Percentiles rank a stretch among this genome's conserved stretches.
Conservation (phyloP, 2,329 filamentous ascomycete species). For the Aspergillus pseudoviridinutans region DNA sequence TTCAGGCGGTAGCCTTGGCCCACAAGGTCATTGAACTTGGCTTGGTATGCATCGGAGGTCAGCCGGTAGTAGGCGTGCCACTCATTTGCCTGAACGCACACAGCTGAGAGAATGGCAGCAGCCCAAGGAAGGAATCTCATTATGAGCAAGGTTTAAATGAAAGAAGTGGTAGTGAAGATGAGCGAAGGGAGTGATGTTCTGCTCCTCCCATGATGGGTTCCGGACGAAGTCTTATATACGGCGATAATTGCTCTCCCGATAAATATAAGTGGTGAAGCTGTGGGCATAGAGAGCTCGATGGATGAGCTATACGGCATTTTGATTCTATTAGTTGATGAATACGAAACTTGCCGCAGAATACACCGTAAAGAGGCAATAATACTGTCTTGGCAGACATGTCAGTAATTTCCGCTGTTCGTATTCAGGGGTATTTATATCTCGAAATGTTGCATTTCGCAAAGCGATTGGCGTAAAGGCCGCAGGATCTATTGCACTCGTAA, state of each 20-base stretch:
- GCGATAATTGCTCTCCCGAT: background rate
- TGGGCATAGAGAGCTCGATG: background rate
- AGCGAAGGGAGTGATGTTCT: background rate
- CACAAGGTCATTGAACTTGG: constrained; percentile 7
- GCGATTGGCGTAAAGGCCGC: background rate
- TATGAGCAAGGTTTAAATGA: background rate
- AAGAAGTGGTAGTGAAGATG: background rate
- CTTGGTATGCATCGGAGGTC: constrained; percentile 8
- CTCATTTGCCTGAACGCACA: constrained; percentile 8
- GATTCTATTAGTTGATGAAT: too few species aligned
- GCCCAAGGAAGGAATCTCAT: constrained; percentile 7
- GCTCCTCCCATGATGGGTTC: background rate
- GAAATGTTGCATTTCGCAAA: background rate
- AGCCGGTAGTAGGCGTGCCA: constrained; percentile 13
- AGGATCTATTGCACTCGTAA: background rate
- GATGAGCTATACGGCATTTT: too few species aligned
- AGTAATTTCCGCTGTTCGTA: background rate
- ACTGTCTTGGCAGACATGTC: background rate
- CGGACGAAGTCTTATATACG: background rate
- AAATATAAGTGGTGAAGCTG: background rate
- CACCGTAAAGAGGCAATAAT: background rate
- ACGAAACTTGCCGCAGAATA: background rate
- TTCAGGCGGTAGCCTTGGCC: constrained; percentile 7
- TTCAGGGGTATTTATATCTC: background rate
- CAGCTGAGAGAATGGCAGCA: background rate